A percentile compares a stretch with the other conserved stretches of the same genome.
phyloP scores from a whole-genome alignment of 306 rosid genomes.

The Psophocarpus tetragonolobus region DNA sequence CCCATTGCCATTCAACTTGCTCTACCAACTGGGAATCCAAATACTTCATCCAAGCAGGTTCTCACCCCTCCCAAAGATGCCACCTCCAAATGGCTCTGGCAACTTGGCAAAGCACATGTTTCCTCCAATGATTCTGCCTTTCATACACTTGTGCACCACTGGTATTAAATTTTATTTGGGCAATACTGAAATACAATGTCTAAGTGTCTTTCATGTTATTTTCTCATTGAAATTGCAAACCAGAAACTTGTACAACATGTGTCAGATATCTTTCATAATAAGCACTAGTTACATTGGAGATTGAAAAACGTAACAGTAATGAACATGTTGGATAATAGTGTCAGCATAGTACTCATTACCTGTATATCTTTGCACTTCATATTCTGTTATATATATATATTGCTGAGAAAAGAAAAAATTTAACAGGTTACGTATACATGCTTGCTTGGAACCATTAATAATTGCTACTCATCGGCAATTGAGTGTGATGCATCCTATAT shows the following conservation, averaged over 20 bases:
- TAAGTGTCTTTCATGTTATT: background rate
- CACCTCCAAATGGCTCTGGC: slow-evolving; percentile 50
- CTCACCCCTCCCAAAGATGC: slow-evolving; percentile 43
- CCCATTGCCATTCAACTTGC: slow-evolving; percentile 52
- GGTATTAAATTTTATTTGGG: slow-evolving; percentile 26
- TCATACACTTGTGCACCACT: slow-evolving; percentile 52
- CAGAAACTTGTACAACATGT: background rate
- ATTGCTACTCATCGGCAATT: slow-evolving; percentile 47
- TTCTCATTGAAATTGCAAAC: background rate
- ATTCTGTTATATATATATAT: too few species aligned
- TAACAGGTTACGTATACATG: slow-evolving; percentile 50
- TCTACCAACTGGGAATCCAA: slow-evolving; percentile 34
- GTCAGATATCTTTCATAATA: background rate
- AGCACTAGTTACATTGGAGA: background rate
- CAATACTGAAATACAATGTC: background rate
- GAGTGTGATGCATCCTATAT: slow-evolving; percentile 56
- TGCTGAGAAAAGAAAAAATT: too few species aligned
- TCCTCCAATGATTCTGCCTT: slow-evolving; percentile 43
- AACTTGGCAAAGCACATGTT: slow-evolving; percentile 50
- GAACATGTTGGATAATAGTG: too few species aligned
- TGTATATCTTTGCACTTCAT: too few species aligned
- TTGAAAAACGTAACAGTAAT: background rate
- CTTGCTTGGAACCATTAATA: slow-evolving; percentile 46
- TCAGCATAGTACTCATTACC: too few species aligned
- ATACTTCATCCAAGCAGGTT: slow-evolving; percentile 34